Percentiles rank a stretch among this genome's conserved stretches.
phyloP scores from a whole-genome alignment of 495 filamentous ascomycete species.

The Penicillium egyptiacum region DNA sequence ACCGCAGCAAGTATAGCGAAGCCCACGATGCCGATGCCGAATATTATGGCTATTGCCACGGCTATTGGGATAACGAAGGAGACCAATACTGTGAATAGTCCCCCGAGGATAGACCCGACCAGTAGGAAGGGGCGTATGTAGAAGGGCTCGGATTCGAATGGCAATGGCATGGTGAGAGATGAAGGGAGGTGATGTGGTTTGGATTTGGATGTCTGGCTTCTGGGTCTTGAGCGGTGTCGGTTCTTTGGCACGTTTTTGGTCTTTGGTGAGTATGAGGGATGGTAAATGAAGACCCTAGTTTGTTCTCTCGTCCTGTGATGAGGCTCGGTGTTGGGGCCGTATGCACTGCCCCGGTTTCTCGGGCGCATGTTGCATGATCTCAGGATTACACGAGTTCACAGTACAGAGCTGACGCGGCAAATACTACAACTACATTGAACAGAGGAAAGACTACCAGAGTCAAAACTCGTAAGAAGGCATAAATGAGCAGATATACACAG shows the following conservation, averaged over 20 bases:
- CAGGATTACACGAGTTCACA: too few species aligned
- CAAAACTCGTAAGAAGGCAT: slow-evolving; percentile 26
- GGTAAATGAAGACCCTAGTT: neutral
- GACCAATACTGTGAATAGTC: neutral
- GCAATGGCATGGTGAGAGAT: neutral
- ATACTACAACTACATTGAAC: neutral
- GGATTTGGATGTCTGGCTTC: neutral
- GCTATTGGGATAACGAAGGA: neutral
- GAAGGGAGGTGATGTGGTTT: neutral
- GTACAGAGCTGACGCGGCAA: neutral
- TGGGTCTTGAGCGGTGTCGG: neutral
- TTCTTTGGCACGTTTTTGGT: neutral
- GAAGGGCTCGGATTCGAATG: neutral
- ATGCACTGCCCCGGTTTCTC: neutral
- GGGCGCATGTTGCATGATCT: neutral
- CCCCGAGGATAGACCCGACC: neutral
- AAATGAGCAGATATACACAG: slow-evolving; percentile 36
- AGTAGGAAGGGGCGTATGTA: neutral
- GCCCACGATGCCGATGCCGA: neutral
- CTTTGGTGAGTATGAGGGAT: neutral
- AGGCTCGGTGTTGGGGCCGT: neutral
- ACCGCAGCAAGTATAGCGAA: neutral
- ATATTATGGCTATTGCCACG: neutral
- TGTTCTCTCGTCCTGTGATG: neutral
- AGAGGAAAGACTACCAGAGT: slow-evolving; percentile 16